Conservation (phyloP, 1,284 basidiomycete species). For the Trichosporon sp. region DNA sequence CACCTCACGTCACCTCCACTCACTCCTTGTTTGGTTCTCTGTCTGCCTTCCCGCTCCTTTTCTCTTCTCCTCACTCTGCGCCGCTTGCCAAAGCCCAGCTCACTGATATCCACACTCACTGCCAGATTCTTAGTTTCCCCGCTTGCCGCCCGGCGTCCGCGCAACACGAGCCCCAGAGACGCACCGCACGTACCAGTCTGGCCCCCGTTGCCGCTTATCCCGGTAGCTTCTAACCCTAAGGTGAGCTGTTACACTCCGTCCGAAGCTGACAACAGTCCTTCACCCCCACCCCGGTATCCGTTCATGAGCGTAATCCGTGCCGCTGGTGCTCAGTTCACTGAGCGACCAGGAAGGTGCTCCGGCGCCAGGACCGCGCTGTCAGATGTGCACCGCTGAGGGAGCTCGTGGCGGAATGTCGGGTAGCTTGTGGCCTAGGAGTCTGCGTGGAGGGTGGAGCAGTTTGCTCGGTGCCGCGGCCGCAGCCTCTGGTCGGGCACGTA, state of each 20-base stretch:
- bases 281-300: constrained; percentile 25
- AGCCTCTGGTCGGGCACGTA: neutral
- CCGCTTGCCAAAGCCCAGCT: constrained; percentile 11
- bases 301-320: constrained; percentile 30
- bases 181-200: constrained; percentile 12
- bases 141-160: constrained; percentile 14
- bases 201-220: constrained; percentile 15
- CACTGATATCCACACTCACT: neutral
- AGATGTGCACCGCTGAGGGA: constrained; percentile 9
- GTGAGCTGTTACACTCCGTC: neutral
- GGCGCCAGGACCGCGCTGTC: constrained; percentile 28
- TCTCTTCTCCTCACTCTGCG: constrained; percentile 14
- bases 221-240: constrained; percentile 33
- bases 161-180: constrained; percentile 24
- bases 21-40: neutral
- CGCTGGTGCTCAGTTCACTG: constrained; percentile 21
- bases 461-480: constrained; percentile 12
- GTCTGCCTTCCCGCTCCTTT: neutral
- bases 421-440: neutral
- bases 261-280: constrained; percentile 29
- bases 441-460: neutral
- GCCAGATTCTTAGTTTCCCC: neutral
- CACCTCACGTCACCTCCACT: neutral
- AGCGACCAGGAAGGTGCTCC: constrained; percentile 24
- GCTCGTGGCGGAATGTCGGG: constrained; percentile 17